Base-by-base conservation (phyloP, 192 early-diverging fungal species). In the Oehlia diaphana region DNA sequence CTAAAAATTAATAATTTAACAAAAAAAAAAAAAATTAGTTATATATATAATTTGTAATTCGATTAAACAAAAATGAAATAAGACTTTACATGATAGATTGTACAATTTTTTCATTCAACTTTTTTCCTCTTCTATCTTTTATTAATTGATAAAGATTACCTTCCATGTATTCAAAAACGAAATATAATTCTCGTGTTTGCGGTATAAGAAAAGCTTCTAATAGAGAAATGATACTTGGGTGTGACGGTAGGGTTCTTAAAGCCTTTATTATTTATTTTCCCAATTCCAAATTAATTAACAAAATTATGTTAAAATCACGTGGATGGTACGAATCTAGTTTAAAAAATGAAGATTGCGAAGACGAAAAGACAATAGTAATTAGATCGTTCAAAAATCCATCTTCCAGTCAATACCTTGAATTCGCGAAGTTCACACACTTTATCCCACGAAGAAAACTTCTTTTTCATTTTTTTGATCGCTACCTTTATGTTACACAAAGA, bases 151-250 rank as follows among this genome's bases (percentile, higher is more conserved):
- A 97, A 61, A 99, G 84, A 83, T 98, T 97, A 33, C 94, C 96
- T 72, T 99, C 94, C 92, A 97, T 94, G 72, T 91, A 94, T 84
- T 99, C 98, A 84, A 99, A 97, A 0, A 99, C 95, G 82, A 98
- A 95, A 79, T 91, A 92, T 9, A 97, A 91, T 79, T 95, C 94
- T 81, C 95, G 95, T 81, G 92, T 92, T 39, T 91, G 88, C 50
- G 82, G 82, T 58, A 88, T 89, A 13, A 95, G 89, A 80, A 97
- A 92, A 47, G 94, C 94, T 50, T 97, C 96, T 47, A 91, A 88
- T 23, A 99, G 87, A 19, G 84, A 88, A 61, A 99, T 90, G 66
- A 99, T 93, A 84, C 97, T 95, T 1, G 91, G 90, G 81, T 98
- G 95, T 79, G 89, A 88, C 62, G 85, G 88, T n/a, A 96, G 86